Conservation (phyloP, 768 basidiomycete genomes). For the Suillus fuscotomentosus region DNA sequence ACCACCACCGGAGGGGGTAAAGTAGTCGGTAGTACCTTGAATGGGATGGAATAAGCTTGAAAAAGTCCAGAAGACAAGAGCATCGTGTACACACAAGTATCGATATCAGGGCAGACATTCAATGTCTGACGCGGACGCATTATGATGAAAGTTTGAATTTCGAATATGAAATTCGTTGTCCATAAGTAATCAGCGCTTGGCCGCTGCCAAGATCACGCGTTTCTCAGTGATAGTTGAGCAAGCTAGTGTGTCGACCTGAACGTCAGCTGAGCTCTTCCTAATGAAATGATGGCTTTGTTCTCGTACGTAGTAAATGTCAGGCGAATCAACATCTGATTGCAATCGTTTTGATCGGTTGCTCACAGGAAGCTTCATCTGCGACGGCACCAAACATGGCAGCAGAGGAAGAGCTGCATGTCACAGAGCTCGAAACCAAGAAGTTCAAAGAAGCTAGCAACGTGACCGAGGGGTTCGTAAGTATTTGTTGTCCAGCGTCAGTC, state of each 20-base stretch:
- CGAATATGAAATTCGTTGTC: no score
- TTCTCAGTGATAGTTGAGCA: background rate
- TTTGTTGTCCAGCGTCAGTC: background rate
- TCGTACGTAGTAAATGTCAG: background rate
- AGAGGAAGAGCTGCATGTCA: background rate
- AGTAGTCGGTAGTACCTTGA: slow-evolving; percentile 42
- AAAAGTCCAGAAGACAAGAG: background rate
- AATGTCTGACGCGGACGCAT: slow-evolving; percentile 14
- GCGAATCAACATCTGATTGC: background rate
- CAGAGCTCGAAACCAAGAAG: background rate
- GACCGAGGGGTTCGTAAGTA: background rate
- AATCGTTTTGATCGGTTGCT: background rate
- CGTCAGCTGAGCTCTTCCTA: slow-evolving; percentile 42
- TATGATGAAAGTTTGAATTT: no score
- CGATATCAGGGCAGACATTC: slow-evolving; percentile 45
- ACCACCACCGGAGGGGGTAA: slow-evolving; percentile 43
- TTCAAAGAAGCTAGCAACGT: background rate
- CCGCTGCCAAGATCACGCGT: background rate
- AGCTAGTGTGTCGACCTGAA: slow-evolving; percentile 35
- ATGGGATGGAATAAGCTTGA: background rate
- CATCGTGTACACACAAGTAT: slow-evolving; percentile 28
- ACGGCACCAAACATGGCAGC: background rate
- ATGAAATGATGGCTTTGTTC: slow-evolving; percentile 16
- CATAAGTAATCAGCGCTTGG: no score
- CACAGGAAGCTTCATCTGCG: background rate